A percentile compares a stretch with the other conserved stretches of the same genome.
Conservation (phyloP, 2,329 filamentous ascomycete species). For the Sclerotinia minor region DNA sequence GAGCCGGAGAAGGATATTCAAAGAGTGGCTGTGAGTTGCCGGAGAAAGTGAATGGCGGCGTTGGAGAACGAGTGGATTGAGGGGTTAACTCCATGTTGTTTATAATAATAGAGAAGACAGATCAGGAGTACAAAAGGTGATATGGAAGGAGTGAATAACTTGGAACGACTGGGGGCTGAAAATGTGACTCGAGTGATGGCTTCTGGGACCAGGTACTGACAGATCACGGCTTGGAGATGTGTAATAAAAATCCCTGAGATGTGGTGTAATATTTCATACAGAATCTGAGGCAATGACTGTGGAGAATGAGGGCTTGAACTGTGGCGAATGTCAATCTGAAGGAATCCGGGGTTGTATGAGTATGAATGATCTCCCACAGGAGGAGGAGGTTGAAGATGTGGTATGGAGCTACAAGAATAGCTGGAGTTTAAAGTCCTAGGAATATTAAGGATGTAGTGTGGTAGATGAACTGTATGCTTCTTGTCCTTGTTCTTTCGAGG, state of each 20-base stretch:
- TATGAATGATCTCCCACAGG: conserved; percentile 11
- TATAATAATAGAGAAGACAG: conserved; percentile 27
- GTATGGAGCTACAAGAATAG: conserved; percentile 20
- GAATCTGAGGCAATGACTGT: conserved; percentile 17
- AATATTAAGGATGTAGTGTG: conserved; percentile 22
- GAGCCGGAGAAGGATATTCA: conserved; percentile 42
- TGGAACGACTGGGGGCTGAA: conserved; percentile 26
- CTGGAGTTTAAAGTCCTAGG: background rate
- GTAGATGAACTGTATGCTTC: conserved; percentile 13
- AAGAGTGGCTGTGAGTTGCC: conserved; percentile 39
- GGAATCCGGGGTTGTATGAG: conserved; percentile 15
- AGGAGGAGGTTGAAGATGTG: conserved; percentile 5
- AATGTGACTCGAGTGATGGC: conserved; percentile 15
- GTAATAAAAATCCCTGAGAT: conserved; percentile 18
- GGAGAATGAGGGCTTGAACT: conserved; percentile 12
- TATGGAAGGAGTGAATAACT: conserved; percentile 20
- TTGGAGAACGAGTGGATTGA: conserved; percentile 39
- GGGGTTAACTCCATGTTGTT: conserved; percentile 41
- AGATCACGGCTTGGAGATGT: conserved; percentile 15
- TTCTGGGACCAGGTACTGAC: background rate
- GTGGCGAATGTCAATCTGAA: conserved; percentile 11
- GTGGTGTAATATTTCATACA: conserved; percentile 24
- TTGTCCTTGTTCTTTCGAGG: conserved; percentile 17
- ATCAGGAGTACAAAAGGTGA: conserved; percentile 27
- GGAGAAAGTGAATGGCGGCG: conserved; percentile 38